Percentiles rank a stretch among this genome's conserved stretches.
Evolutionary conservation across 768 basidiomycete species (phyloP).

Genomic region (Collybiopsis luxurians): DNA sequence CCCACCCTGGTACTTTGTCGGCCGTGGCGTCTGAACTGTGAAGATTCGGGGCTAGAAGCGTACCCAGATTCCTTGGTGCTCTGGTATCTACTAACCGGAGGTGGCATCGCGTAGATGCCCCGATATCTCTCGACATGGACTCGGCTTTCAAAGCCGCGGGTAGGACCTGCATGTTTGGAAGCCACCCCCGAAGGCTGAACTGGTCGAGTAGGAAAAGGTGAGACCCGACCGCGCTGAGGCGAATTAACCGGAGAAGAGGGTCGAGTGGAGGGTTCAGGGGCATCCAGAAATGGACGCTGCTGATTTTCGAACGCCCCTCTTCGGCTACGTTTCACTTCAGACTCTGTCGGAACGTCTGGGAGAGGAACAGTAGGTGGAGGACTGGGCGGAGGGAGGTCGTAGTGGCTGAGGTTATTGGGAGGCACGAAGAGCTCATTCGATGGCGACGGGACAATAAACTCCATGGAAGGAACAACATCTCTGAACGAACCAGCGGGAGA

Average conservation of each 20-base stretch:
- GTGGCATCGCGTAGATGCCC: conserved; percentile 26
- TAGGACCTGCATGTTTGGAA: conserved; percentile 16
- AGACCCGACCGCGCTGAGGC: conserved; percentile 42
- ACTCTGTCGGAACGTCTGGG: conserved; percentile 27
- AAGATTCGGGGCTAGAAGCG: conserved; percentile 2
- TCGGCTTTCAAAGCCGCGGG: conserved; percentile 22
- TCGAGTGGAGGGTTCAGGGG: neutral
- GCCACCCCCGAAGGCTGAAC: conserved; percentile 20
- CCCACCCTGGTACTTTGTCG: conserved; percentile 10
- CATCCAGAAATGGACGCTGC: neutral
- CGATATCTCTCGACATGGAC: conserved; percentile 27
- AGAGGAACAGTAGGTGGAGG: conserved; percentile 46
- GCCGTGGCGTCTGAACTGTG: conserved; percentile 5
- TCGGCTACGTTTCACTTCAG: conserved; percentile 8
- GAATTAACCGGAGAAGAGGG: conserved; percentile 1
- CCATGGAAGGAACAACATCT: conserved; percentile 6
- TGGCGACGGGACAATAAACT: conserved; percentile 12
- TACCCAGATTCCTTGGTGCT: neutral
- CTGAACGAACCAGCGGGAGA: neutral
- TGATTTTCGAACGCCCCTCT: neutral
- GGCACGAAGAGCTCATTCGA: neutral
- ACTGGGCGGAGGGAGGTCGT: conserved; percentile 41
- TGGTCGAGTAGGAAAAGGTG: conserved; percentile 50
- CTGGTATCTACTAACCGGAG: conserved; percentile 8
- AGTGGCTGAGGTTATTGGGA: conserved; percentile 7